Percentiles rank a stretch among this genome's conserved stretches.
Conservation (phyloP, 257 asterid species). For the Sherardia arvensis region DNA sequence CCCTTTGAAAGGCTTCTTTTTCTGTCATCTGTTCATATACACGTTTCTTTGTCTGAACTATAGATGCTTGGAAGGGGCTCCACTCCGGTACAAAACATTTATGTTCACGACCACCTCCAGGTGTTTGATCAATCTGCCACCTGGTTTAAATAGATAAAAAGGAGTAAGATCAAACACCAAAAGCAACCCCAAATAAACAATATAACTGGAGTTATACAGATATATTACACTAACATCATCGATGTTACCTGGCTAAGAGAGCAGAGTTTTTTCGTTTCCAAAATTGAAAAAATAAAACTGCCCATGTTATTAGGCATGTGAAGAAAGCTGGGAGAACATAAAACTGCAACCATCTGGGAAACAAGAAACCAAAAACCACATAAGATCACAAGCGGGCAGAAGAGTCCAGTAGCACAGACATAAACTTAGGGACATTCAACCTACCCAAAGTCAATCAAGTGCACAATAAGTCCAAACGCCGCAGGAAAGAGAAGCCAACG, state of each 20-base stretch:
- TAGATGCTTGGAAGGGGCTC: constrained; percentile 35
- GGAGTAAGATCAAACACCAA: neutral
- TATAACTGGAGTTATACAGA: neutral
- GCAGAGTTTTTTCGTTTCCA: constrained; percentile 96
- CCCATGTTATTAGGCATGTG: constrained; percentile 73
- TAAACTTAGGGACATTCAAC: constrained; percentile 14
- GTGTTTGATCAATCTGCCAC: constrained; percentile 59
- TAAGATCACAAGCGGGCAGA: neutral
- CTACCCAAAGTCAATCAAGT: constrained; percentile 80
- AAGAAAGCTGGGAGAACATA: constrained; percentile 82
- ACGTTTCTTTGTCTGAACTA: constrained; percentile 41
- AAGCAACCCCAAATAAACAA: neutral
- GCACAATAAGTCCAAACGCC: constrained; percentile 61
- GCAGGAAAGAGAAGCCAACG: constrained; percentile 95
- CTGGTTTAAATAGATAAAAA: constrained; percentile 27
- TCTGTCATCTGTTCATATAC: constrained; percentile 44
- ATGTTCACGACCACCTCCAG: constrained; percentile 43
- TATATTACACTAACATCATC: neutral
- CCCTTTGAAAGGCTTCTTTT: constrained; percentile 62
- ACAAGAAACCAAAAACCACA: constrained; percentile 6
- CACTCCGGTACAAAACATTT: constrained; percentile 30
- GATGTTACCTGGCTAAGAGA: constrained; percentile 14
- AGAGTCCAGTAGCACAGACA: neutral
- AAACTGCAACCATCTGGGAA: constrained; percentile 58
- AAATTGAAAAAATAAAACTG: constrained; percentile 79